Evolutionary conservation across 352 stramenopile genomes (phyloP).

Genomic region (Aphanomyces cochlioides): DNA sequence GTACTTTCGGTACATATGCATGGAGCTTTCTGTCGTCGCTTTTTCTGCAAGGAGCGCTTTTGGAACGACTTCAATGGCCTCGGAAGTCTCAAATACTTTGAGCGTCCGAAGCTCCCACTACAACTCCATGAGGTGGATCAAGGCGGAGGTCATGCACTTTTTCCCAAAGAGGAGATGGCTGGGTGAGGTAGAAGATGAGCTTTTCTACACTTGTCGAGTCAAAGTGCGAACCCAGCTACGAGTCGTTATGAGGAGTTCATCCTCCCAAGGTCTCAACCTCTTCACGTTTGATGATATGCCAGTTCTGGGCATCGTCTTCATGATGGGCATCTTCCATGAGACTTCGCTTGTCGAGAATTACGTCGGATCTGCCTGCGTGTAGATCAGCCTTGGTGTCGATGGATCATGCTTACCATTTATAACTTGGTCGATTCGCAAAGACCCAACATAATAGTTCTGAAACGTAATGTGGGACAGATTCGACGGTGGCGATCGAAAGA

Average conservation of each 20-base stretch:
- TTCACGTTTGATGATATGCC: slow-evolving; percentile 55
- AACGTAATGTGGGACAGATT: slow-evolving; percentile 34
- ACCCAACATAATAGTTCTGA: slow-evolving; percentile 65
- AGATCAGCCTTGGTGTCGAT: not conserved
- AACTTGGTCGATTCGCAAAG: slow-evolving; percentile 41
- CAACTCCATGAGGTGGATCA: not conserved
- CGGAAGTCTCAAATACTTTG: slow-evolving; percentile 17
- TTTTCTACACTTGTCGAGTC: slow-evolving; percentile 42
- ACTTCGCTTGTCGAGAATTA: slow-evolving; percentile 39
- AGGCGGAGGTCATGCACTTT: slow-evolving; percentile 12
- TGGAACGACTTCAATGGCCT: not conserved
- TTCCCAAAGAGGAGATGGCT: slow-evolving; percentile 56
- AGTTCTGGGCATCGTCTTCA: slow-evolving; percentile 68
- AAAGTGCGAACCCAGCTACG: slow-evolving; percentile 8
- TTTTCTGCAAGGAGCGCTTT: not conserved
- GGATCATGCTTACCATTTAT: not conserved
- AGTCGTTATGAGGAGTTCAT: slow-evolving; percentile 16
- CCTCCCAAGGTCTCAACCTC: slow-evolving; percentile 35
- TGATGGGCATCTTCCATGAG: slow-evolving; percentile 59
- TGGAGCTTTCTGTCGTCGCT: not conserved
- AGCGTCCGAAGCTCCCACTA: slow-evolving; percentile 25
- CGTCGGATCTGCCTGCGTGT: slow-evolving; percentile 32
- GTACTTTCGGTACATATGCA: slow-evolving; percentile 26
- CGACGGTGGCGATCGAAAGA: not conserved
- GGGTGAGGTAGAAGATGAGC: slow-evolving; percentile 53